Base-by-base conservation (phyloP, 768 basidiomycete genomes). In the Mycena indigotica region DNA sequence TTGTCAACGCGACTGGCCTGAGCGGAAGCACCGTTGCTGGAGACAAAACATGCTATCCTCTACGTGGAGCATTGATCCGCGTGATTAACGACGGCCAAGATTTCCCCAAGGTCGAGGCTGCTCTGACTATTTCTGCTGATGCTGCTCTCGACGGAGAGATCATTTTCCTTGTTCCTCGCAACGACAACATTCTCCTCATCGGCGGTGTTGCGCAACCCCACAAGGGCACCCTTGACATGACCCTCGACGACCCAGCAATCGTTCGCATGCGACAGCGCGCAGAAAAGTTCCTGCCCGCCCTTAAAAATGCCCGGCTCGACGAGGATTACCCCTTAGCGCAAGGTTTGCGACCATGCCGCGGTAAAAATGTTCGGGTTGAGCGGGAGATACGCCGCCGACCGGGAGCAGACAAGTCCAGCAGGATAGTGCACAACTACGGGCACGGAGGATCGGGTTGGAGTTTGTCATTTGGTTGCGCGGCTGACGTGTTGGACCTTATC, bases 1-100 rank as follows among this genome's bases (percentile, higher is more conserved):
- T 77, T 57, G 68, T 77, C 48, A 72, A 77, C 58, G 70, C 70
- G 24, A 73, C 73, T 4, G 76, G 75, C 4, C 68, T 77, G 25
- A 66, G 67, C 5, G 66, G 69, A 16, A 56, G 62, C 17, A 65
- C 70, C 26, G 68, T 73, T 26, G 75, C 74, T 0, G 68, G 63
- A 10, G 76, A 77, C 61, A 48, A 62, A 28, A 68, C 66, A 3
- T 68, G 70, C 5, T 73, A 72, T 58, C 75, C 75, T 13, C 69
- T 76, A 5, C 72, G 75, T 6, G 76, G 76, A 3, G 75, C 71
- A 6, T 69, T 73, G 35, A 66, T 75, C 26, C 70, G 71, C 15
- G 70, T 75, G 16, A 59, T 76, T 48, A 75, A 73, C 59, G 69
- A 72, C 23, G 75, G 76, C 3, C 65, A 60, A 24, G 66, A 67